Evolutionary conservation across 2,329 filamentous ascomycete species (phyloP).

Genomic region (Neophaeococcomyces mojaviensis): DNA sequence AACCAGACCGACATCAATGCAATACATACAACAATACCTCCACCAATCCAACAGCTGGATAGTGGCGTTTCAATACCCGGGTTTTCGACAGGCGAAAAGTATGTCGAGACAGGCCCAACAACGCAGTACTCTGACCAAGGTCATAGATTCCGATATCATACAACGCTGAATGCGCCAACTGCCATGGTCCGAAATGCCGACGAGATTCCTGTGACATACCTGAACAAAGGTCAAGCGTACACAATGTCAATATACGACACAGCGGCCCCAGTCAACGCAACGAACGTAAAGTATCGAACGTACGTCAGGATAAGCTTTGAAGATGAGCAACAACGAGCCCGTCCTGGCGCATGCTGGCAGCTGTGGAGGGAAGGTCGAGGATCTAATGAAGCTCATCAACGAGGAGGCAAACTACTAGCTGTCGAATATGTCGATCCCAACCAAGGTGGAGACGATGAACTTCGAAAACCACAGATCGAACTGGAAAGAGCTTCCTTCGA

Average conservation of each 20-base stretch:
- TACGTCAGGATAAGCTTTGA: conserved; percentile 95
- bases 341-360: conserved; percentile 78
- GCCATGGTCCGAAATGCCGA: conserved; percentile 88
- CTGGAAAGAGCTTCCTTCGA: conserved; percentile 78
- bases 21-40: conserved; percentile 22
- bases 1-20: conserved; percentile 16
- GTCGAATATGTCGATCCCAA: conserved; percentile 80
- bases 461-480: conserved; percentile 57
- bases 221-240: conserved; percentile 96
- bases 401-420: conserved; percentile 84
- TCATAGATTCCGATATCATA: conserved; percentile 72
- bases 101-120: conserved; percentile 18
- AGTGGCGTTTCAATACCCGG: conserved; percentile 24
- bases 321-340: conserved; percentile 83
- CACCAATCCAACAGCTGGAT: conserved; percentile 26
- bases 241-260: conserved; percentile 79
- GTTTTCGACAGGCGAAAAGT: conserved; percentile 46
- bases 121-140: conserved; percentile 19
- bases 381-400: conserved; percentile 89
- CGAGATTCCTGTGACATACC: conserved; percentile 93
- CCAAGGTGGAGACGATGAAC: conserved; percentile 47
- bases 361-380: conserved; percentile 94
- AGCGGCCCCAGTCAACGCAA: conserved; percentile 50
- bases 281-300: conserved; percentile 68
- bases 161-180: conserved; percentile 84